A percentile compares a stretch with the other conserved stretches of the same genome.
phyloP scores from a whole-genome alignment of 768 basidiomycete species.

The Pholiota conissans region DNA sequence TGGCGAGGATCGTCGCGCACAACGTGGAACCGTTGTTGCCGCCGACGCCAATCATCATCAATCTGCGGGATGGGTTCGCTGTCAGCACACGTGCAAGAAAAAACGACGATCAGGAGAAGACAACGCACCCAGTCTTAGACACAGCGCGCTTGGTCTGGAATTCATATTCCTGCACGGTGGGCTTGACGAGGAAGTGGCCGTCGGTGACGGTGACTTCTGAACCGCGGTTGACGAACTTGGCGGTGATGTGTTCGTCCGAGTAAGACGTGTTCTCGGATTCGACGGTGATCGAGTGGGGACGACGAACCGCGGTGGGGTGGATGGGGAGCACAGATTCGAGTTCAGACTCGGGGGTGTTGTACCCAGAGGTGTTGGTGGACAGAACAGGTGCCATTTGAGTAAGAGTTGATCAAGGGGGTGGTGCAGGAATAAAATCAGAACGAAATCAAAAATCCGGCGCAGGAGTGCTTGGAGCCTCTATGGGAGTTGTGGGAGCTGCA shows the following conservation, averaged over 20 bases:
- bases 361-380: constrained; percentile 57
- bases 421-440: constrained; percentile 36
- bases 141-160: constrained; percentile 89
- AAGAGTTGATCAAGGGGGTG: constrained; percentile 25
- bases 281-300: constrained; percentile 74
- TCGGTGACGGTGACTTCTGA: constrained; percentile 67
- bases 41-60: constrained; percentile 96
- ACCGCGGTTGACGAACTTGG: constrained; percentile 81
- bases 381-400: constrained; percentile 49
- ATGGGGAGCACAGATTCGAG: constrained; percentile 68
- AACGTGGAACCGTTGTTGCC: constrained; percentile 98
- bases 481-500: constrained; percentile 86
- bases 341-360: constrained; percentile 70
- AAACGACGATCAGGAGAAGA: constrained; percentile 7
- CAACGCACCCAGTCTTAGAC: constrained; percentile 85
- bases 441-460: constrained; percentile 61
- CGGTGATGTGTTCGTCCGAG: constrained; percentile 78
- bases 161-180: constrained; percentile 79
- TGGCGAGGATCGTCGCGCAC: constrained; percentile 92
- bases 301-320: constrained; percentile 85
- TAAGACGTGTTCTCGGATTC: constrained; percentile 81
- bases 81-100: constrained; percentile 14
- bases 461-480: constrained; percentile 85
- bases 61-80: constrained; percentile 46
- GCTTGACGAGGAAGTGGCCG: constrained; percentile 78